Conservation (phyloP, 768 basidiomycete species). For the Termitomyces sp. region DNA sequence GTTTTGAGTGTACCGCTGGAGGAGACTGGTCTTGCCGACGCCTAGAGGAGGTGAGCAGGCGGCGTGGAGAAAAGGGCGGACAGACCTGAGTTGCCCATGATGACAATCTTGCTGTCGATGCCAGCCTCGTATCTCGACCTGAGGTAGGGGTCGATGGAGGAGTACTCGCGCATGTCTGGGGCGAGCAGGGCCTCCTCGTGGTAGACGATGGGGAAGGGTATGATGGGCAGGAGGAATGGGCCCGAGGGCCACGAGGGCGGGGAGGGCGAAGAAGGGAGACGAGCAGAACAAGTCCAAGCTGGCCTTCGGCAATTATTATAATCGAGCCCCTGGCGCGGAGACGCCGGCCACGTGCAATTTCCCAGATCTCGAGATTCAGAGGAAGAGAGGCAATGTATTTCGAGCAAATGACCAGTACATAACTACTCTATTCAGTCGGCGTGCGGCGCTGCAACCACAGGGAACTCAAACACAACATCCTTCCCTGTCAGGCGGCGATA, state of each 20-base stretch:
- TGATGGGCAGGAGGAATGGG: conserved; percentile 16
- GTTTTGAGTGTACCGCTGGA: conserved; percentile 87
- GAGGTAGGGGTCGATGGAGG: conserved; percentile 59
- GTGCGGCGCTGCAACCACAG: conserved; percentile 68
- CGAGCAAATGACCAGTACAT: conserved; percentile 21
- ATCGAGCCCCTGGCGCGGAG: conserved; percentile 21
- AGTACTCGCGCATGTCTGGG: conserved; percentile 49
- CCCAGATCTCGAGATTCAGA: conserved; percentile 9
- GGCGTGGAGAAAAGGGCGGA: conserved; percentile 10
- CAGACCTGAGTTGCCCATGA: conserved; percentile 75
- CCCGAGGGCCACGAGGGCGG: conserved; percentile 45
- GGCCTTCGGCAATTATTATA: conserved; percentile 15
- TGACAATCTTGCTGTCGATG: conserved; percentile 92
- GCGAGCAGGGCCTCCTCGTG: conserved; percentile 14
- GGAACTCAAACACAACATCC: conserved; percentile 94
- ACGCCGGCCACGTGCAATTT: conserved; percentile 27
- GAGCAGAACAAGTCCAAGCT: conserved; percentile 24
- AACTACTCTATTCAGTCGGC: conserved; percentile 24
- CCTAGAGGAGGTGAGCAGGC: conserved; percentile 34
- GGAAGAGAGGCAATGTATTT: conserved; percentile 12
- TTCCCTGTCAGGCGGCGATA: conserved; percentile 95
- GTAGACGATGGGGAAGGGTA: conserved; percentile 15
- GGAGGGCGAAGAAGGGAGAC: conserved; percentile 23
- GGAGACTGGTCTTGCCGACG: conserved; percentile 89
- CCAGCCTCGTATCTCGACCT: conserved; percentile 73